These are phyloP conservation scores for Trichoderma semiorbis DNA, from an alignment of 2,329 filamentous ascomycete species.

Conservation along the genomic window DNA sequence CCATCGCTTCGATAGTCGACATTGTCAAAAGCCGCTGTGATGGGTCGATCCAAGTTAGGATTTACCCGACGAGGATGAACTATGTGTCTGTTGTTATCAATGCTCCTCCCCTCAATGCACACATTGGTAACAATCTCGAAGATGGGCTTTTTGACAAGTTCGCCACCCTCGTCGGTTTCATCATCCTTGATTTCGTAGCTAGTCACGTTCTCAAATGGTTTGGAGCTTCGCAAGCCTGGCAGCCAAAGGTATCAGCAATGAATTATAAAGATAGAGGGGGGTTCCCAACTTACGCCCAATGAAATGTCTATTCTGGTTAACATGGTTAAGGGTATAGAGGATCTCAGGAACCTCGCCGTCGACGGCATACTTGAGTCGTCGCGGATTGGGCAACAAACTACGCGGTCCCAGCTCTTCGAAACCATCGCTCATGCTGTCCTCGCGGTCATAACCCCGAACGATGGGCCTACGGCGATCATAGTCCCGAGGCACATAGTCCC, in stretches of 20 bases:
- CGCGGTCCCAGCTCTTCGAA: slow-evolving; percentile 13
- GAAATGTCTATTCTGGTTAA: slow-evolving; percentile 31
- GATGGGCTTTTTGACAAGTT: slow-evolving; percentile 31
- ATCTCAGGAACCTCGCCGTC: slow-evolving; percentile 41
- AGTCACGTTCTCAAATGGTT: slow-evolving; percentile 36
- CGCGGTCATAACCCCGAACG: background rate
- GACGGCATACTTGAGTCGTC: slow-evolving; percentile 13
- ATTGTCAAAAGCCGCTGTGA: slow-evolving; percentile 29
- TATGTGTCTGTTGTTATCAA: background rate
- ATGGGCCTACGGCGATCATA: background rate
- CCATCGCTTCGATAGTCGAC: slow-evolving; percentile 27
- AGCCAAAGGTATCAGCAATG: slow-evolving; percentile 18
- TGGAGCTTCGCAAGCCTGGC: slow-evolving; percentile 37
- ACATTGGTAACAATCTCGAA: slow-evolving; percentile 44
- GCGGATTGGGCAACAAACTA: slow-evolving; percentile 10
- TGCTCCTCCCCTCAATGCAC: slow-evolving; percentile 22
- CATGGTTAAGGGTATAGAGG: slow-evolving; percentile 41
- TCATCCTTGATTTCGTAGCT: slow-evolving; percentile 28
- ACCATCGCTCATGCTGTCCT: slow-evolving; percentile 1
- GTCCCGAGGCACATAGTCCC: background rate
- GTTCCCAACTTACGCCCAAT: slow-evolving; percentile 34
- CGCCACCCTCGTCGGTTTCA: slow-evolving; percentile 20
- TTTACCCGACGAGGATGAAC: slow-evolving; percentile 16
- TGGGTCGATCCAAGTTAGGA: slow-evolving; percentile 26
- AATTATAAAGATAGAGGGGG: background rate